Evolutionary conservation across 129 eudicot genomes (phyloP), one percentile per base, ranked within the genome.

Genomic region (Lactuca saligna): DNA sequence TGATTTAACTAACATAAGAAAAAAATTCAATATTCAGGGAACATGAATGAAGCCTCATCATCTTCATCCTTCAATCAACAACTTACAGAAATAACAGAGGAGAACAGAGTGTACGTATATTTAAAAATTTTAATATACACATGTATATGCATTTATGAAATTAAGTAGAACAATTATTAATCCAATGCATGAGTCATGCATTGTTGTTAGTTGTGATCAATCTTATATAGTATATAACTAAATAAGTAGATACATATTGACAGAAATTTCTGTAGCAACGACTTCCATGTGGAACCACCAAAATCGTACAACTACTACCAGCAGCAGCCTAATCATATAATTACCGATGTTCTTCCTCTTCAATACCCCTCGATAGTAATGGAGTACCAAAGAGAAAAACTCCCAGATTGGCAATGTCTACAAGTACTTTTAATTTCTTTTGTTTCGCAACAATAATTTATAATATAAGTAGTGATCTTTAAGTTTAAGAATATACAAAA

Each of bases 31-130:
- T 31, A 13, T 14, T 50, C 77, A 82, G 87, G 83, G 71, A 71
- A 61, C 69, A 76, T 75, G 79, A 66, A 56, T 34, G 68, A 75
- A 65, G 66, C 75, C 49, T 71, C 80, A 17, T 80, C 80, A 9
- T 75, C 79, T 33, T 57, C 73, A 13, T 57, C 54, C 48, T 66
- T 75, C 34, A 68, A 73, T 49, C 61, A 75, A 8, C 73, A 58
- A 20, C 73, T 75, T 66, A 68, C 54, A 35, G 73, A 75, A 6
- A 57, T 57, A 14, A 37, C 20, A 75, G 42, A 60, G 37, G 85
- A 29, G 9, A 70, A 70, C 33, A 71, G 54, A 60, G 3, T 61
- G 85, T 76, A 72, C 17, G 81, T n/a, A 32, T 71, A n/a, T 11
- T 25, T 25, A 25, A 25, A 25, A 25, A 25, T 25, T 25, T 25